Base-by-base conservation (phyloP, 371 early-diverging fungal species). In the Rhizopus sp. region DNA sequence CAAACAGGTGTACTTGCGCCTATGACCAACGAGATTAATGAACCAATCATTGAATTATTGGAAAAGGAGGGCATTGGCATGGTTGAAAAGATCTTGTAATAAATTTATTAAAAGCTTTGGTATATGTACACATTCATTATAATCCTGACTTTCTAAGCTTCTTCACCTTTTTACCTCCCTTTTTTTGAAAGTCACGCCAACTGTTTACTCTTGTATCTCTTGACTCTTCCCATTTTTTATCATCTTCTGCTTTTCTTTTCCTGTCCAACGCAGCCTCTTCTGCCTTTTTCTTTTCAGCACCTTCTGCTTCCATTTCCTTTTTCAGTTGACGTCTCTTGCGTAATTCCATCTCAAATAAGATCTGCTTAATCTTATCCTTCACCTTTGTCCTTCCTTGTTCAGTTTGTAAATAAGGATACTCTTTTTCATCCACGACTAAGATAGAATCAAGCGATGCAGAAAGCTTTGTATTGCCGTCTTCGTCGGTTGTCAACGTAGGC, bases 1-100 rank as follows among this genome's bases (percentile, higher is more conserved):
- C 76, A 79, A 48, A 83, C 70, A 48, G 99, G 99, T 66, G 91
- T 98, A 16, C 63, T 97, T 61, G 96, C 95, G n/a, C 99, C 99
- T 41, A 94, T 96, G 90, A 74, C 87, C 3, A 64, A 80, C 23
- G 95, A 91, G 17, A 84, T 98, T 62, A 95, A 93, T 68, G 82
- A 93, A 57, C 96, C 95, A 34, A 88, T 95, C 68, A 88, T 97
- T 71, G 85, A 84, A 58, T 82, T 84, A 47, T 82, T 98, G 53
- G 93, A 90, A 57, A 80, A 85, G 46, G 97, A 97, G 73, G 91
- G 91, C 48, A 91, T 98, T 72, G 82, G 81, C 58, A 89, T 94
- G 78, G 85, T 87, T 41, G 98, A 97, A 62, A 89, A 82, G 64
- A 86, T 81, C 53, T 70, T 88, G 70, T 89, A 86, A 85, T 73